These are phyloP conservation scores for Aspergillus saccharolyticus DNA, from an alignment of 495 filamentous ascomycete species.

Conservation along the genomic window DNA sequence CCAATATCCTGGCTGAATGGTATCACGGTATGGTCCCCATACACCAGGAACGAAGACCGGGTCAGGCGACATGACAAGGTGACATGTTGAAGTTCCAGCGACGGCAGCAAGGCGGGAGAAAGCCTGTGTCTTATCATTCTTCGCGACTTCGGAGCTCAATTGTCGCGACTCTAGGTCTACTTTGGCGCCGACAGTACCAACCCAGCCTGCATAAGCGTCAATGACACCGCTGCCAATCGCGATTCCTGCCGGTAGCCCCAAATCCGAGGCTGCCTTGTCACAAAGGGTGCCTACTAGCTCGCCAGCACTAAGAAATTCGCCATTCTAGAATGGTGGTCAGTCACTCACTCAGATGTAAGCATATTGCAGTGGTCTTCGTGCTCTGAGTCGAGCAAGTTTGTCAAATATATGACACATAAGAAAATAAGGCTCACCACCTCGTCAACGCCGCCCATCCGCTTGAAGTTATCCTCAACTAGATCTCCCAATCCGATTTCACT, in stretches of 20 bases:
- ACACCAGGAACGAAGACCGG: constrained; percentile 90
- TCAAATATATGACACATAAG: not conserved
- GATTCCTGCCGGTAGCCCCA: constrained; percentile 83
- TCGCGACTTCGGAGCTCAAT: constrained; percentile 52
- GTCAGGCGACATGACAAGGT: constrained; percentile 88
- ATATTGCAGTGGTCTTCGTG: not conserved
- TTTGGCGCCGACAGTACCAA: constrained; percentile 96
- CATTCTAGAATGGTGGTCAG: constrained; percentile 59
- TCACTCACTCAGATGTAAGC: not conserved
- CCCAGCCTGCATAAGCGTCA: constrained; percentile 97
- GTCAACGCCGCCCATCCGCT: constrained; percentile 87
- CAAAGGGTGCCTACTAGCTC: constrained; percentile 81
- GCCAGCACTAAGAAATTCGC: constrained; percentile 81
- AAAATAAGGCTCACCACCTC: constrained; percentile 72
- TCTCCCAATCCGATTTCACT: constrained; percentile 76
- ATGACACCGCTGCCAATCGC: constrained; percentile 95
- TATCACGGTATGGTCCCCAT: constrained; percentile 95
- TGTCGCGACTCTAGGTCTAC: constrained; percentile 62
- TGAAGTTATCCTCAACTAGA: constrained; percentile 77
- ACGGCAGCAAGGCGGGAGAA: constrained; percentile 93
- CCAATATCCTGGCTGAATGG: constrained; percentile 86
- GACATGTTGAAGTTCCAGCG: constrained; percentile 94
- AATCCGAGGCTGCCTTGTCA: constrained; percentile 73
- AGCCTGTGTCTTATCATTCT: constrained; percentile 83
- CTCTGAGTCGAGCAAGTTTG: not conserved